Base-by-base conservation (phyloP, 2,329 filamentous ascomycete genomes). In the Alternaria sp. region DNA sequence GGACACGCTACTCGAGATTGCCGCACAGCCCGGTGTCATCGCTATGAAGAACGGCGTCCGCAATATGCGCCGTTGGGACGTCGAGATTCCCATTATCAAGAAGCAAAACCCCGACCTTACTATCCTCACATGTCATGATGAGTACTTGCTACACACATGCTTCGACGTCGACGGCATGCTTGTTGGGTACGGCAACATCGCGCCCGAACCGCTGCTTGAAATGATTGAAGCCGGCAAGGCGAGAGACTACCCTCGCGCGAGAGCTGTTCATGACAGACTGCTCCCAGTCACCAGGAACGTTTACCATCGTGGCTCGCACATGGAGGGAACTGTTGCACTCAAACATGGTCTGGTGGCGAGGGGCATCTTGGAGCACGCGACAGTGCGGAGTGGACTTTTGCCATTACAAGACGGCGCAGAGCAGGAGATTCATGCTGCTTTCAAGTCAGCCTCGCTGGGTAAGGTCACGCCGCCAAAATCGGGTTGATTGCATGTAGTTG, bases 11-110 rank as follows among this genome's bases (percentile, higher is more conserved):
- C 81, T 87, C 3, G 84, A 87, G 55, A 86, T 86, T 57, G 79
- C 84, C 3, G 85, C 84, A 8, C 83, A 80, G 33, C 85, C 84
- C 2, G 84, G 85, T 26, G 84, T 85, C 6, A 85, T 87, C 49
- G 85, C 85, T 15, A 87, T 87, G 84, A 87, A 87, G 80, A 87
- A 86, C 64, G 85, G 85, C 20, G 85, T 87, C 10, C 82, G 85
- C 57, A 86, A 87, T 73, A 86, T 87, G 85, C 81, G 83, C n/a
- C 82, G 85, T 18, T 87, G 85, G 85, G 85, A 87, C 55, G 85
- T 83, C 0, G 85, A 87, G 72, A 87, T 87, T 63, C 85, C 84
- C 15, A 79, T 86, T 25, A 85, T 87, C 75, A 82, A 83, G 53
- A 72, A 73, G 25, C 77, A 85, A 68, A 81, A 84, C 6, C 84